phyloP scores from a whole-genome alignment of 257 asterid species.

The Lycium barbarum region DNA sequence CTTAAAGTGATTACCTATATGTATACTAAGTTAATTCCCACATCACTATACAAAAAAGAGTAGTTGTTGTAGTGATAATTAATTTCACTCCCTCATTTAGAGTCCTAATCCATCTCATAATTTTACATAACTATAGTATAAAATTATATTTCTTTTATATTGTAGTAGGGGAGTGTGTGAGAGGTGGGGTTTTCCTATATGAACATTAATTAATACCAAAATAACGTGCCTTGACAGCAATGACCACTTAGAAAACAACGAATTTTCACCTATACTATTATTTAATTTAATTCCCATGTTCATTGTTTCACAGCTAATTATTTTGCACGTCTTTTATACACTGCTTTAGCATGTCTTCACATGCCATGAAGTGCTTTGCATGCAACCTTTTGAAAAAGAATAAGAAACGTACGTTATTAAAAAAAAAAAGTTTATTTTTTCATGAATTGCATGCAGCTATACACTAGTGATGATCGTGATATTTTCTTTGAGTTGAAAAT shows the following conservation, averaged over 20 bases:
- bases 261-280: not conserved
- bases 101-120: too few relatives aligned
- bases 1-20: too few relatives aligned
- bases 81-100: too few relatives aligned
- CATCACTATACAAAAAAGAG: too few relatives aligned
- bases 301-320: slow-evolving; percentile 22
- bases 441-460: not conserved
- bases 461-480: not conserved
- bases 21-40: too few relatives aligned
- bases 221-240: slow-evolving; percentile 45
- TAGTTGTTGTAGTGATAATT: not conserved
- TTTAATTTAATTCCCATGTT: slow-evolving; percentile 30
- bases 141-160: too few relatives aligned
- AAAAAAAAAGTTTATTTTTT: not conserved
- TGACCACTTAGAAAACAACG: slow-evolving; percentile 13
- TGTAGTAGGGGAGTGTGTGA: not conserved
- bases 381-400: not conserved
- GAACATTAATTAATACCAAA: too few relatives aligned
- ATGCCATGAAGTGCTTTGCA: slow-evolving; percentile 26
- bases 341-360: slow-evolving; percentile 21
- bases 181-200: not conserved
- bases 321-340: slow-evolving; percentile 24
- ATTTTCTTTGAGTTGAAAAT: too few relatives aligned
- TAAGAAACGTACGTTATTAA: not conserved
- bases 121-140: too few relatives aligned